Evolutionary conservation across 306 rosid genomes (phyloP).

Genomic region (Hippophae rhamnoides): DNA sequence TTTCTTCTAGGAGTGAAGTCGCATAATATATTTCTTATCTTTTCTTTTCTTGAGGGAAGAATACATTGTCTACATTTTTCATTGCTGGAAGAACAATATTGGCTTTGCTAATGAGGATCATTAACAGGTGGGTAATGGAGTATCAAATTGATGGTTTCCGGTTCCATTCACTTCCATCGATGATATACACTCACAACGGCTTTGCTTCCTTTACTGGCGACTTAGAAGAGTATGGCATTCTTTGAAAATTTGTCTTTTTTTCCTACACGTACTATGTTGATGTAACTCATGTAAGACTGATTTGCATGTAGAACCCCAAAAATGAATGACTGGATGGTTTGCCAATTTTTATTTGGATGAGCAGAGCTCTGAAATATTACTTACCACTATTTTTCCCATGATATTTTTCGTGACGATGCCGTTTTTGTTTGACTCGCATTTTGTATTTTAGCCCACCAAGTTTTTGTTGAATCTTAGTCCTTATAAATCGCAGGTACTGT

Average conservation of each 20-base stretch:
- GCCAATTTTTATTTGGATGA: neutral
- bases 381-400: neutral
- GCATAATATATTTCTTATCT: neutral
- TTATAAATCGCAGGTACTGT: constrained; percentile 58
- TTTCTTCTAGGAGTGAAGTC: neutral
- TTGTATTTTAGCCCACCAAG: neutral
- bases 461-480: constrained; percentile 5
- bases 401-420: neutral
- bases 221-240: constrained; percentile 80
- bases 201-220: constrained; percentile 93
- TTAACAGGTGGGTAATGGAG: constrained; percentile 85
- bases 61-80: constrained; percentile 6
- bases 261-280: constrained; percentile 1
- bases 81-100: constrained; percentile 18
- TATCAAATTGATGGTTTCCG: constrained; percentile 87
- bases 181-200: constrained; percentile 94
- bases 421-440: neutral
- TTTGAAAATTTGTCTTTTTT: constrained; percentile 12
- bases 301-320: neutral
- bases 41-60: constrained; percentile 3
- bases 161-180: constrained; percentile 89
- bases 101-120: constrained; percentile 18
- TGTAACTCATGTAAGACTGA: too few species aligned
- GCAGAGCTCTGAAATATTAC: neutral
- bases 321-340: neutral